Evolutionary conservation across 345 rosid species (phyloP).

Genomic region (Boechera divaricarpa): DNA sequence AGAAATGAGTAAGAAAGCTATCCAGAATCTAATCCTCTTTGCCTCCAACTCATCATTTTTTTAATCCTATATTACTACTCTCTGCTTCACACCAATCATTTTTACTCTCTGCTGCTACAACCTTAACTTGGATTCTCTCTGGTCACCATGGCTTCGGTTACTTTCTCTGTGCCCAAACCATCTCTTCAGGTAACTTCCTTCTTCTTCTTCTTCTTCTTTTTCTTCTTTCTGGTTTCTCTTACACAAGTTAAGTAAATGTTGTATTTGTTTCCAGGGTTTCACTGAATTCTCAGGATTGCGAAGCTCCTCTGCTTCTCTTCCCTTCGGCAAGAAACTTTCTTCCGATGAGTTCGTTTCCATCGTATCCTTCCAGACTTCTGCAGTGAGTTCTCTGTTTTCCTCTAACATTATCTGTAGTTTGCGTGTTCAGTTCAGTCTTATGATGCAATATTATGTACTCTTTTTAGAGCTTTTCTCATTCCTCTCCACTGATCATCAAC

Average conservation of each 20-base stretch:
- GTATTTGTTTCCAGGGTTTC: slow-evolving; percentile 58
- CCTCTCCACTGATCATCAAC: slow-evolving; percentile 12
- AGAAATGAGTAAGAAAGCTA: slow-evolving; percentile 53
- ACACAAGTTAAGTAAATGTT: slow-evolving; percentile 4
- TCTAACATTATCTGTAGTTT: not conserved
- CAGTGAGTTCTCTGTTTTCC: slow-evolving; percentile 58
- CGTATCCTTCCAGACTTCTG: slow-evolving; percentile 75
- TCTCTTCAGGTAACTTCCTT: slow-evolving; percentile 63
- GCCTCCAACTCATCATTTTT: slow-evolving; percentile 38
- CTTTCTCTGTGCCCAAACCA: slow-evolving; percentile 83
- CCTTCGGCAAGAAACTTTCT: slow-evolving; percentile 62
- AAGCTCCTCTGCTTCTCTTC: slow-evolving; percentile 63
- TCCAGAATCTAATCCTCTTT: slow-evolving; percentile 81
- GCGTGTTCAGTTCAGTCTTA: slow-evolving; percentile 12
- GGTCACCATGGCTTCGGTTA: slow-evolving; percentile 76
- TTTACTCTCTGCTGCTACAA: slow-evolving; percentile 33
- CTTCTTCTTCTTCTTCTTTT: not conserved
- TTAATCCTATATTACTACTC: slow-evolving; percentile 35
- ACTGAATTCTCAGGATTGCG: slow-evolving; percentile 78
- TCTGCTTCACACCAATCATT: slow-evolving; percentile 7
- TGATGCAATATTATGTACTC: not conserved
- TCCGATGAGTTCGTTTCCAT: slow-evolving; percentile 69
- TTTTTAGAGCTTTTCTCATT: no score
- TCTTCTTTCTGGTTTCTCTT: not conserved
- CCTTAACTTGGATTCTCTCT: slow-evolving; percentile 21